Conservation (phyloP, 306 rosid species). For the Trifolium fragiferum region DNA sequence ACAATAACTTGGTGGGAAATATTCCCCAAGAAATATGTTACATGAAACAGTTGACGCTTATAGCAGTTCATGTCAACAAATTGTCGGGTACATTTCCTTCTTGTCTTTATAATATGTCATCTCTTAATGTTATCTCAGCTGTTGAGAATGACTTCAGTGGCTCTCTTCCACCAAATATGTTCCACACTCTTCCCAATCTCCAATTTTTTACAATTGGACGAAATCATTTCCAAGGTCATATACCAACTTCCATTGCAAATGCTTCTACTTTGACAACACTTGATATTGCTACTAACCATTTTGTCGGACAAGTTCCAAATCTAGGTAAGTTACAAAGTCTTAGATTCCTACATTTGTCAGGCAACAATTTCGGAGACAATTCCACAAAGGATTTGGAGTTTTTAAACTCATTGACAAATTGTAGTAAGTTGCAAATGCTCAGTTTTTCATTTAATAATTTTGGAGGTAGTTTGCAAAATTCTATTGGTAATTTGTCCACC, state of each 20-base stretch:
- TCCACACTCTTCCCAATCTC: not conserved
- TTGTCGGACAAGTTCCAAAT: not conserved
- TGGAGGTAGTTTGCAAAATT: not conserved
- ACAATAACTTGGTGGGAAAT: not conserved
- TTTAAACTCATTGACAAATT: not conserved
- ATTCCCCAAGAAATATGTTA: not conserved
- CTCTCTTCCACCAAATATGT: conserved; percentile 1
- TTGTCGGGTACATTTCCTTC: not conserved
- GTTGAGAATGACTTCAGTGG: not conserved
- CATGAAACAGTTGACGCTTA: not conserved
- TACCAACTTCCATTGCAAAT: not conserved
- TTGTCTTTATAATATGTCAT: not conserved
- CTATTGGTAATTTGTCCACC: not conserved
- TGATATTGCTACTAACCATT: not conserved
- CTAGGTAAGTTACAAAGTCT: not conserved
- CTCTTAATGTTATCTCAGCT: not conserved
- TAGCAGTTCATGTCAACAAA: not conserved
- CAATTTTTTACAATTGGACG: not conserved
- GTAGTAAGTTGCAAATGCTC: not conserved
- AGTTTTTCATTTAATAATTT: not conserved
- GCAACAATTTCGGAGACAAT: not conserved
- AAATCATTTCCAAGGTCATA: not conserved
- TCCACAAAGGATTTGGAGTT: not conserved
- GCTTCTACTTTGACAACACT: not conserved
- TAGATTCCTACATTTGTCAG: not conserved